Conservation (phyloP, 1,284 basidiomycete species). For the Irpex sp. region DNA sequence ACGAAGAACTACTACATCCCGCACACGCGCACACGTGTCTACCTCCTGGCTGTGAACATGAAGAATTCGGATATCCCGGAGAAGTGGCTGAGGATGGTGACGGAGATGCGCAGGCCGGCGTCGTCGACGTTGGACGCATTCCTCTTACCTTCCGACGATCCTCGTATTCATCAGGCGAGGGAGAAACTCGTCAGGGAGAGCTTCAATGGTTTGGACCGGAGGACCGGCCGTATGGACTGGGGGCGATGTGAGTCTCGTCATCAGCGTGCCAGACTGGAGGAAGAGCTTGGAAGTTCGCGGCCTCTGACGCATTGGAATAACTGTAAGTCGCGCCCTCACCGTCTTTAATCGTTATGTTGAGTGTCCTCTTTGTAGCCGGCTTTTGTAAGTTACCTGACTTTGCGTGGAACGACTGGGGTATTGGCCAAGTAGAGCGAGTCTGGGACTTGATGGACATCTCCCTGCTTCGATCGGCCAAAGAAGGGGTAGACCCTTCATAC, state of each 20-base stretch:
- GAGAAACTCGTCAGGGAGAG: constrained; percentile 75
- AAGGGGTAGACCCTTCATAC: constrained; percentile 78
- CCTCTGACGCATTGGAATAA: constrained; percentile 94
- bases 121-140: constrained; percentile 90
- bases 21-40: constrained; percentile 88
- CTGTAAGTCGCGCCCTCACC: constrained; percentile 37
- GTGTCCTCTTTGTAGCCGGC: constrained; percentile 55
- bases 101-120: constrained; percentile 73
- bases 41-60: constrained; percentile 75
- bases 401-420: constrained; percentile 92
- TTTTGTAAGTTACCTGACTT: constrained; percentile 86
- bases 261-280: constrained; percentile 82
- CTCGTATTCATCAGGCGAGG: constrained; percentile 83
- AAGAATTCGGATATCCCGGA: constrained; percentile 53
- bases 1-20: constrained; percentile 95
- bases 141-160: constrained; percentile 85
- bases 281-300: constrained; percentile 76
- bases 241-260: constrained; percentile 89
- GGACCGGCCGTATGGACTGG: constrained; percentile 82
- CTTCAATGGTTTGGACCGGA: constrained; percentile 52
- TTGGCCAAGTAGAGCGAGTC: constrained; percentile 88
- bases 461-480: constrained; percentile 74
- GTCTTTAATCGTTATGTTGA: background rate
- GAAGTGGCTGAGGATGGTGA: constrained; percentile 68
- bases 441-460: constrained; percentile 94